A percentile compares a stretch with the other conserved stretches of the same genome.
Conservation (phyloP, 2,329 filamentous ascomycete genomes). For the Fusarium subtropicale region DNA sequence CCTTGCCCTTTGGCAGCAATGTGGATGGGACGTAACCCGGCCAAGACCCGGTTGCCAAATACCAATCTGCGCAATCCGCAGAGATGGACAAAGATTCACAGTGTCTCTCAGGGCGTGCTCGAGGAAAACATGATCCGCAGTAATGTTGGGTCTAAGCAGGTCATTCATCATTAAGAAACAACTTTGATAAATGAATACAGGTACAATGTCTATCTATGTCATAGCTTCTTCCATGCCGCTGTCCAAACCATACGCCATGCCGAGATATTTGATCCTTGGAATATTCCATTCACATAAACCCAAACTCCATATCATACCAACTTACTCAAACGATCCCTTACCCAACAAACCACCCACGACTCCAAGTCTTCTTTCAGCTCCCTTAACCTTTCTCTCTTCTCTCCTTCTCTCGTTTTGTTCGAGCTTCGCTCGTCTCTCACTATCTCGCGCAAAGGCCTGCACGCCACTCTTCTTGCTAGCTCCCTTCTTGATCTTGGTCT, state of each 20-base stretch:
- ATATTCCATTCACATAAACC: slow-evolving; percentile 8
- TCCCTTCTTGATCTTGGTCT: slow-evolving; percentile 68
- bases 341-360: slow-evolving; percentile 70
- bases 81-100: neutral
- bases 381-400: slow-evolving; percentile 68
- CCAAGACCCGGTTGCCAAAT: neutral
- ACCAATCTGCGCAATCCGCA: neutral
- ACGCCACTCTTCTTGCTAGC: slow-evolving; percentile 71
- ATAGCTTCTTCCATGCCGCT: slow-evolving; percentile 10
- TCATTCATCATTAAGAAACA: neutral
- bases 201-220: slow-evolving; percentile 8
- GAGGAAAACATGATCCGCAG: neutral
- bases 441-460: slow-evolving; percentile 70
- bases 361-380: slow-evolving; percentile 67
- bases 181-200: neutral
- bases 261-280: neutral
- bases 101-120: neutral
- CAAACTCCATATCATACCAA: slow-evolving; percentile 27
- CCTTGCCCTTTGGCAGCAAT: neutral
- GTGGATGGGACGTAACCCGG: neutral
- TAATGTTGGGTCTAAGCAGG: neutral
- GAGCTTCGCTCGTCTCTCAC: slow-evolving; percentile 65
- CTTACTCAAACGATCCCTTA: slow-evolving; percentile 58
- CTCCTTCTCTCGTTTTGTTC: slow-evolving; percentile 68
- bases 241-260: slow-evolving; percentile 36